A percentile compares a stretch with the other conserved stretches of the same genome.
Conservation (phyloP, 2,329 filamentous ascomycete species). For the Diaporthe sp. region DNA sequence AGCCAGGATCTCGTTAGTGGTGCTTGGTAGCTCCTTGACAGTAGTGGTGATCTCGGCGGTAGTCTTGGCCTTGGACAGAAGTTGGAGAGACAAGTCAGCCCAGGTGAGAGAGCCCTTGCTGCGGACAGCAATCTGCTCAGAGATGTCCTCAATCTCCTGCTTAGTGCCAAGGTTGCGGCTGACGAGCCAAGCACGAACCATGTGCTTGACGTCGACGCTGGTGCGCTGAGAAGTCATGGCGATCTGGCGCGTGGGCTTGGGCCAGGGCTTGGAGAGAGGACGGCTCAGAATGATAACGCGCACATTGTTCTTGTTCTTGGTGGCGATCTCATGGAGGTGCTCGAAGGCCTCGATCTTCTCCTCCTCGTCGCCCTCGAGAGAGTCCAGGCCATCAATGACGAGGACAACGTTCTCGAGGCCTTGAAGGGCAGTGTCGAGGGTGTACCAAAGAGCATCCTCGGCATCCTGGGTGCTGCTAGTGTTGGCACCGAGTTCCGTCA, state of each 20-base stretch:
- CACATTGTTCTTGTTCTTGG: conserved; percentile 42
- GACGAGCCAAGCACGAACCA: conserved; percentile 40
- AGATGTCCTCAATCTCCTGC: conserved; percentile 41
- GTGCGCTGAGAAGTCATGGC: conserved; percentile 41
- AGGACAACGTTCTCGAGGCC: conserved; percentile 42
- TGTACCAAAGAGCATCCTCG: conserved; percentile 46
- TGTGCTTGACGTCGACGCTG: conserved; percentile 38
- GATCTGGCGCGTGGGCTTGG: conserved; percentile 41
- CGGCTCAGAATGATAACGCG: conserved; percentile 42
- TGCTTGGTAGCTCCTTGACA: conserved; percentile 40
- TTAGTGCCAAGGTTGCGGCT: conserved; percentile 39
- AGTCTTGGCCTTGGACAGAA: conserved; percentile 39
- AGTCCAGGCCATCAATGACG: conserved; percentile 41
- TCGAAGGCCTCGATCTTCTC: conserved; percentile 41
- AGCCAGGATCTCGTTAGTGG: conserved; percentile 39
- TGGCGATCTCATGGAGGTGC: conserved; percentile 42
- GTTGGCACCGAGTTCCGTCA: conserved; percentile 43
- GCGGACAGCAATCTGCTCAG: conserved; percentile 41
- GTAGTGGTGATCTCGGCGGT: conserved; percentile 32
- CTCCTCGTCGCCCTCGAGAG: conserved; percentile 42
- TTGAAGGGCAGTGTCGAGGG: conserved; percentile 40
- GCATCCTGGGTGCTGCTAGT: conserved; percentile 47
- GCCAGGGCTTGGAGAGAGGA: conserved; percentile 42
- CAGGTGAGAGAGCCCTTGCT: conserved; percentile 43
- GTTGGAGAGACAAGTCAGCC: conserved; percentile 40